A percentile compares a stretch with the other conserved stretches of the same genome.
phyloP scores from a whole-genome alignment of 495 filamentous ascomycete species.

The Annulohypoxylon nitens region DNA sequence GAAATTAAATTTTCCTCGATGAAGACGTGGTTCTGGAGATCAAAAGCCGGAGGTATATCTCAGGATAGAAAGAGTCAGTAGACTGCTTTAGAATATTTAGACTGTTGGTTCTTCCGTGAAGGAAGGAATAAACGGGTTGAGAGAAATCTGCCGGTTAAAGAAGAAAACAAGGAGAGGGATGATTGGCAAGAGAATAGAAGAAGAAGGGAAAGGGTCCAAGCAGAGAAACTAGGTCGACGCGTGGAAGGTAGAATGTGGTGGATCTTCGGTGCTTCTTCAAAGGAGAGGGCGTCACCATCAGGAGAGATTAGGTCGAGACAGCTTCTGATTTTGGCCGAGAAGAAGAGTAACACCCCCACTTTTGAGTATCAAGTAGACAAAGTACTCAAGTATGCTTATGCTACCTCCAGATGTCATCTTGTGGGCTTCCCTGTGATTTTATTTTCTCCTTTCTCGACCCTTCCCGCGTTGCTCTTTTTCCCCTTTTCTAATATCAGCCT shows the following conservation, averaged over 20 bases:
- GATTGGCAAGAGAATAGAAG: slow-evolving; percentile 2
- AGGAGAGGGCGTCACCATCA: slow-evolving; percentile 35
- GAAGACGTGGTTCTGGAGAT: background rate
- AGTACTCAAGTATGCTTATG: slow-evolving; percentile 20
- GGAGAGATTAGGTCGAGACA: slow-evolving; percentile 47
- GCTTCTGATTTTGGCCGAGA: slow-evolving; percentile 44
- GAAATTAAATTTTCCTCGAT: background rate
- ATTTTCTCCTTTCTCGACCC: background rate
- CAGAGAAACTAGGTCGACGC: background rate
- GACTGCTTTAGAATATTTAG: background rate
- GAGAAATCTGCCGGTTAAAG: slow-evolving; percentile 32
- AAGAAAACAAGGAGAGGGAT: slow-evolving; percentile 28
- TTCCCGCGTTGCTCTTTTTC: background rate
- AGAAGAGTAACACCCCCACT: slow-evolving; percentile 39
- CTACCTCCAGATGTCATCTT: too few species aligned
- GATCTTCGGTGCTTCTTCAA: slow-evolving; percentile 28
- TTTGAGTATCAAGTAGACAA: slow-evolving; percentile 43
- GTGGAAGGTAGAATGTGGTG: slow-evolving; percentile 12
- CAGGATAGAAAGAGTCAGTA: background rate
- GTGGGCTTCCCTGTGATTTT: too few species aligned
- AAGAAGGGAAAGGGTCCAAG: slow-evolving; percentile 9
- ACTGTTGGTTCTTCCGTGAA: background rate
- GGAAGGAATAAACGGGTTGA: slow-evolving; percentile 20
- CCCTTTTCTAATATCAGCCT: background rate
- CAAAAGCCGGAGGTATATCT: background rate